Evolutionary conservation across 164 flowering plant species (phyloP).

Genomic region (Annona squamosa): DNA sequence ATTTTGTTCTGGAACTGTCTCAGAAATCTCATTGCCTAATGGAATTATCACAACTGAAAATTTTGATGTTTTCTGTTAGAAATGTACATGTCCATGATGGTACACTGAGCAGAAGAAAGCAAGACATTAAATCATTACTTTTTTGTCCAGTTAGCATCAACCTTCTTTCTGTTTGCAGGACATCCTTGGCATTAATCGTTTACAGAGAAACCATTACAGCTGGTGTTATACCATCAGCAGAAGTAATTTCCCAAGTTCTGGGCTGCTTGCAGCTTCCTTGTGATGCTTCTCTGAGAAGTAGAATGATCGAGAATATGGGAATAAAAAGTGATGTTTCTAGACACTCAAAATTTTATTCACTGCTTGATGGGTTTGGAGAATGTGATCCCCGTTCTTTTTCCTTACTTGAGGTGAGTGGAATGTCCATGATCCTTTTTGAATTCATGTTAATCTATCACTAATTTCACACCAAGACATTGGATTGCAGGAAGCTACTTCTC

Average conservation of each 20-base stretch:
- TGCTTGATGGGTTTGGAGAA: slow-evolving; percentile 89
- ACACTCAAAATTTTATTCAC: slow-evolving; percentile 42
- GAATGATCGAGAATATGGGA: slow-evolving; percentile 60
- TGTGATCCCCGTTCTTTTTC: slow-evolving; percentile 88
- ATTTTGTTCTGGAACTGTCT: too few relatives aligned
- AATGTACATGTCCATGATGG: too few relatives aligned
- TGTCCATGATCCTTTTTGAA: background rate
- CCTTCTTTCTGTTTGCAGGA: slow-evolving; percentile 40
- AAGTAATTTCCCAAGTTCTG: slow-evolving; percentile 62
- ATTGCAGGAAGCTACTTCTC: slow-evolving; percentile 84
- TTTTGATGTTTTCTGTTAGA: too few relatives aligned
- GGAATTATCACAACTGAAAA: too few relatives aligned
- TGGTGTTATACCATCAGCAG: slow-evolving; percentile 50
- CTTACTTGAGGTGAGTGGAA: slow-evolving; percentile 61
- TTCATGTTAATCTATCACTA: background rate
- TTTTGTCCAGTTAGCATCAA: too few relatives aligned
- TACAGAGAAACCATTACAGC: slow-evolving; percentile 66
- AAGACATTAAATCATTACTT: too few relatives aligned
- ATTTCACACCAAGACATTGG: background rate
- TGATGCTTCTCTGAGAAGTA: slow-evolving; percentile 46
- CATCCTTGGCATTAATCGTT: slow-evolving; percentile 55
- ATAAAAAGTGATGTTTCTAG: slow-evolving; percentile 35
- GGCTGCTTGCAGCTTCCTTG: slow-evolving; percentile 81
- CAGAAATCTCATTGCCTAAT: too few relatives aligned
- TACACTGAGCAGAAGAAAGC: too few relatives aligned